A percentile compares a stretch with the other conserved stretches of the same genome.
Conservation (phyloP, 164 flowering plant species). For the Hamamelis virginiana region DNA sequence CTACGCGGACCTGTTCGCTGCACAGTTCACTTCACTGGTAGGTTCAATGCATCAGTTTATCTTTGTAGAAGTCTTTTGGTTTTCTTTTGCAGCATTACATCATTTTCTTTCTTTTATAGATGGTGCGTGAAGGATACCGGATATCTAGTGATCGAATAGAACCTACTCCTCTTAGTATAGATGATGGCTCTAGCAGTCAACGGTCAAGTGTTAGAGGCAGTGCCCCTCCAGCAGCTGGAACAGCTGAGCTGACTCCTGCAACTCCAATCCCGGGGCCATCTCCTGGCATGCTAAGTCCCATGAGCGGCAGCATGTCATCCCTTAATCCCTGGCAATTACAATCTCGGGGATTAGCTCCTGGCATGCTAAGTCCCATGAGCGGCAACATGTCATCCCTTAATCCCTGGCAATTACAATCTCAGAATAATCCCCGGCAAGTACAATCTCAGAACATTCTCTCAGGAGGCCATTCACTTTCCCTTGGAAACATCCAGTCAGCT, state of each 20-base stretch:
- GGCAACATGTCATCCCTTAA: conserved; percentile 8
- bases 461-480: not conserved
- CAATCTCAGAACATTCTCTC: not conserved
- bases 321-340: not conserved
- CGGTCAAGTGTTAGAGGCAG: not conserved
- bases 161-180: not conserved
- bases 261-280: not conserved
- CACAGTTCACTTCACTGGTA: conserved; percentile 29
- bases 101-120: conserved; percentile 16
- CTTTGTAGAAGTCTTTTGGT: not conserved
- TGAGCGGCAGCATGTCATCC: conserved; percentile 6
- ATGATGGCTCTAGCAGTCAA: conserved; percentile 13
- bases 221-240: not conserved
- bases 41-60: not conserved
- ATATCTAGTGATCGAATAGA: conserved; percentile 7
- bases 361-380: not conserved
- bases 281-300: not conserved
- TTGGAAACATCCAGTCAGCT: conserved; percentile 2
- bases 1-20: conserved; percentile 15
- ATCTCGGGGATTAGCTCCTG: not conserved
- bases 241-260: not conserved
- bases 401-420: not conserved
- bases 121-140: conserved; percentile 22
- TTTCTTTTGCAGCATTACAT: not conserved
- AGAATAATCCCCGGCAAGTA: no score